phyloP scores from a whole-genome alignment of 2,329 filamentous ascomycete species.

The Hypoxylon sp. region DNA sequence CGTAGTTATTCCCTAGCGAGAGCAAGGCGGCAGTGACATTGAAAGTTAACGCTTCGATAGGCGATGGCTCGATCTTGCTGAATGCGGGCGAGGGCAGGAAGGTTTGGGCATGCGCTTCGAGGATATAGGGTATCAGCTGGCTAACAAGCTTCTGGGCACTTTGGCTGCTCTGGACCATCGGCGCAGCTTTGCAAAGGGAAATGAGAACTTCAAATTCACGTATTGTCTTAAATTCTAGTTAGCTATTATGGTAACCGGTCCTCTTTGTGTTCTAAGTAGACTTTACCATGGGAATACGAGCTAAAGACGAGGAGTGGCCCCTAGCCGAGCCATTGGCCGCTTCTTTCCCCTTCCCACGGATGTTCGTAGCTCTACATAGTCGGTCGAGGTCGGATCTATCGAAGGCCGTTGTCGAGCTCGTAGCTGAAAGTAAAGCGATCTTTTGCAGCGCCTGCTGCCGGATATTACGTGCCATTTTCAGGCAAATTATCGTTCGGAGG shows the following conservation, averaged over 20 bases:
- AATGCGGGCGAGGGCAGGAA: slow-evolving; percentile 87
- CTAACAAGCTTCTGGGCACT: slow-evolving; percentile 83
- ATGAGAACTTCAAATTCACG: slow-evolving; percentile 93
- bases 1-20: slow-evolving; percentile 81
- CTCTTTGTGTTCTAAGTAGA: slow-evolving; percentile 15
- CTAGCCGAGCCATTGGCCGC: slow-evolving; percentile 64
- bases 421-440: slow-evolving; percentile 74
- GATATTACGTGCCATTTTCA: slow-evolving; percentile 67
- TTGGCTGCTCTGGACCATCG: slow-evolving; percentile 76
- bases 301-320: slow-evolving; percentile 60
- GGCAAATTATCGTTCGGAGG: slow-evolving; percentile 6
- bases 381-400: slow-evolving; percentile 75
- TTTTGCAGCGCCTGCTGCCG: slow-evolving; percentile 75
- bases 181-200: slow-evolving; percentile 90
- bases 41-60: slow-evolving; percentile 86
- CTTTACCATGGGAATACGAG: slow-evolving; percentile 73
- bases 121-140: slow-evolving; percentile 86
- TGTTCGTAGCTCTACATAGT: slow-evolving; percentile 71
- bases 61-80: slow-evolving; percentile 85
- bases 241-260: slow-evolving; percentile 30
- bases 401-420: slow-evolving; percentile 66
- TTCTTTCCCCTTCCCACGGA: slow-evolving; percentile 61
- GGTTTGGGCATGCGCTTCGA: slow-evolving; percentile 84
- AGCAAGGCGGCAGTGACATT: slow-evolving; percentile 86
- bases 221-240: slow-evolving; percentile 71